Evolutionary conservation across 2,329 filamentous ascomycete species (phyloP), one percentile per base, ranked within the genome.

Genomic region (Curvularia lunata): DNA sequence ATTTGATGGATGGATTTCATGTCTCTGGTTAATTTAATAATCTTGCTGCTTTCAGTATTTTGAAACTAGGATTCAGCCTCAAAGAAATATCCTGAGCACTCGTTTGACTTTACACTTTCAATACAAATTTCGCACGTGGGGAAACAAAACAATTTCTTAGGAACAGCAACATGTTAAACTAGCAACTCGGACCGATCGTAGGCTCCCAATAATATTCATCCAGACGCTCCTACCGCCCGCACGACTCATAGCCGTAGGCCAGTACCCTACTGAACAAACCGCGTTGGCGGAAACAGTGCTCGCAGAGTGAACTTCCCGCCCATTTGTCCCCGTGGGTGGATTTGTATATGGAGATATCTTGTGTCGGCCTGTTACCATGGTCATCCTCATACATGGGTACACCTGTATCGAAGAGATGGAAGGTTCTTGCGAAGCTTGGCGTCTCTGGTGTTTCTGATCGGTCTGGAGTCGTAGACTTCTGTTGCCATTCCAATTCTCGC

Each of bases 201-300:
- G 43, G 28, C 46, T 74, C 67, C 72, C 69, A 75, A 34, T 71
- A 73, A 48, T 72, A 66, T 18, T 66, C 66, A n/a, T 72, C 59
- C 40, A 75, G 54, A 23, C 60, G 52, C 21, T 72, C 65, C 7
- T 64, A 59, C 9, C 59, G 48, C 38, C 68, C 70, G 54, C 73
- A 75, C 46, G 59, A 47, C 62, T 71, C 70, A 52, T 69, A 75
- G 42, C 67, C 71, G 46, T 69, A 48, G 46, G 48, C 47, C 8
- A 62, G 48, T 1, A 75, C 59, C 4, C 61, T 62, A 32, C 64
- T 59, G 56, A 73, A 74, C 19, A 48, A 52, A 18, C 72, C 72
- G 12, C 67, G 62, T 8, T 37, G 57, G 10, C 68, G 65, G 42
- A 72, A 75, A 28, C 73, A 75, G 43, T 67, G 48, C 9, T 67